Evolutionary conservation across 2,329 filamentous ascomycete species (phyloP).

Genomic region (Ophiocordyceps camponoti-floridani): DNA sequence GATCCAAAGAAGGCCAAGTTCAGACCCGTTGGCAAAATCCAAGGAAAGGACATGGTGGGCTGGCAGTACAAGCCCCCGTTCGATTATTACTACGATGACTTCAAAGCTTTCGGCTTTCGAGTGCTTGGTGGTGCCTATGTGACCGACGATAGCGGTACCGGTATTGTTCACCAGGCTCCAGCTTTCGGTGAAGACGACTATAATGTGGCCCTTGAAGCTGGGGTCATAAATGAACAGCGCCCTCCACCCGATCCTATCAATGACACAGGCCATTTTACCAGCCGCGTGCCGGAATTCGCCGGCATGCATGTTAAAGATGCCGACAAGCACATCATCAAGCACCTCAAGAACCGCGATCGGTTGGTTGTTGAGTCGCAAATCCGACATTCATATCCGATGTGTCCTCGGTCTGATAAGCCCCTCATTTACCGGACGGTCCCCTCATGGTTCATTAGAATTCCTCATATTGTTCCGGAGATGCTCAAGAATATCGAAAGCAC

Average conservation of each 20-base stretch:
- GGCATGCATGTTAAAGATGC: slow-evolving; percentile 84
- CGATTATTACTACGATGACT: slow-evolving; percentile 76
- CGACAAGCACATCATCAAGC: slow-evolving; percentile 83
- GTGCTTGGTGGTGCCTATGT: slow-evolving; percentile 77
- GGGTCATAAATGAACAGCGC: slow-evolving; percentile 59
- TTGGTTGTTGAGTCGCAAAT: slow-evolving; percentile 75
- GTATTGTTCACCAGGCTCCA: slow-evolving; percentile 84
- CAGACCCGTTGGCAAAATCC: slow-evolving; percentile 62
- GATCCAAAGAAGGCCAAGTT: slow-evolving; percentile 91
- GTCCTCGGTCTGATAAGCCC: slow-evolving; percentile 85
- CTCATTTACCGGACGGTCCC: slow-evolving; percentile 85
- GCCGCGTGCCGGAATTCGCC: slow-evolving; percentile 60
- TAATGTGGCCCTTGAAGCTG: slow-evolving; percentile 56
- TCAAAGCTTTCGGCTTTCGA: slow-evolving; percentile 68
- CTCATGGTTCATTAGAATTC: slow-evolving; percentile 87
- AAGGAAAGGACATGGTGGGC: slow-evolving; percentile 68
- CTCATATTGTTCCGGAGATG: slow-evolving; percentile 70
- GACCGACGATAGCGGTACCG: slow-evolving; percentile 76
- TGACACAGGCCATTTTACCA: slow-evolving; percentile 62
- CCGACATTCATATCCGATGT: slow-evolving; percentile 85
- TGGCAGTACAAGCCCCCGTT: slow-evolving; percentile 86
- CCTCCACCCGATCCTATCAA: slow-evolving; percentile 85
- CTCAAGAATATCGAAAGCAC: slow-evolving; percentile 77
- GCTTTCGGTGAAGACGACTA: slow-evolving; percentile 97
- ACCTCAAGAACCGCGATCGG: slow-evolving; percentile 60